phyloP scores from a whole-genome alignment of 2,329 filamentous ascomycete genomes.

The Trichoderma harzianum region DNA sequence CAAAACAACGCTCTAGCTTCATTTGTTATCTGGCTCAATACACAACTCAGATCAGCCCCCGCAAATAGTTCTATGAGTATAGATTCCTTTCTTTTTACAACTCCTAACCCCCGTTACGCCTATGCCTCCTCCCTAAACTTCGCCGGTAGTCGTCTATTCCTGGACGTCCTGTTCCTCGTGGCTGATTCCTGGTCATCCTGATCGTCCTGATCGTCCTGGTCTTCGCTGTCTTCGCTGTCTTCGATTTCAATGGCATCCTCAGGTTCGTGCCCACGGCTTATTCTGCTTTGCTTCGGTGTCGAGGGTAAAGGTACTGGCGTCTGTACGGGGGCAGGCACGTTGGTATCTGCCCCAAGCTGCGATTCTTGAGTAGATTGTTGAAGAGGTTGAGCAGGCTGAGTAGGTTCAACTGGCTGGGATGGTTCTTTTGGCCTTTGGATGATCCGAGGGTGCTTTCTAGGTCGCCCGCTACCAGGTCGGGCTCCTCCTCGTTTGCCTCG shows the following conservation, averaged over 20 bases:
- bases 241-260: slow-evolving; percentile 26
- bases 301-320: neutral
- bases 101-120: neutral
- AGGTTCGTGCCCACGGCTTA: neutral
- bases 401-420: neutral
- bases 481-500: slow-evolving; percentile 38
- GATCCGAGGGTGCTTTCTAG: slow-evolving; percentile 37
- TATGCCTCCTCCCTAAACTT: slow-evolving; percentile 35
- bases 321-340: neutral
- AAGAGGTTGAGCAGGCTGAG: neutral
- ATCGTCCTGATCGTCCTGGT: slow-evolving; percentile 30
- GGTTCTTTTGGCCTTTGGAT: neutral
- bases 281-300: slow-evolving; percentile 1
- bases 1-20: neutral
- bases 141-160: slow-evolving; percentile 34
- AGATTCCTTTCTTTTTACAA: neutral
- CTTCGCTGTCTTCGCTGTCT: slow-evolving; percentile 34
- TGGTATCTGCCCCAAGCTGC: neutral
- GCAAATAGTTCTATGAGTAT: neutral
- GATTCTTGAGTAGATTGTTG: neutral
- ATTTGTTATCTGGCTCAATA: neutral
- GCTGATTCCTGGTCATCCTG: slow-evolving; percentile 33
- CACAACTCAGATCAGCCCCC: neutral
- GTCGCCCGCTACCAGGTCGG: slow-evolving; percentile 38
- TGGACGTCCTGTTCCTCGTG: slow-evolving; percentile 26